These are phyloP conservation scores for Cladosporium sp. DNA, from an alignment of 2,329 filamentous ascomycete genomes.

Conservation along the genomic window DNA sequence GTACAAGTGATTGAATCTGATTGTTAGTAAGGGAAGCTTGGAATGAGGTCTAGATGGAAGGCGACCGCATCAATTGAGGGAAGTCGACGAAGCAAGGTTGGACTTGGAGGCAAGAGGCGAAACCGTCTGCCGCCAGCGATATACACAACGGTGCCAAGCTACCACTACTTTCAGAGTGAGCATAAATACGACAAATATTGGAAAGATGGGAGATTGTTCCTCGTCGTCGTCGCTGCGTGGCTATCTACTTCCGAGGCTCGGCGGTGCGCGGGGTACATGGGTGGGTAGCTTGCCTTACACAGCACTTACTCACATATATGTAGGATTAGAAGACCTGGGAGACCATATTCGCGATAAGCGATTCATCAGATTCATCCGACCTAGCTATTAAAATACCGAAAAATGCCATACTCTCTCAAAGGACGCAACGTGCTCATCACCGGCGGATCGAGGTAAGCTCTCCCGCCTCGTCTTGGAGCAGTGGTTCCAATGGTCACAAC, in stretches of 20 bases:
- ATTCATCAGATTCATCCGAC: neutral
- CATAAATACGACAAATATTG: neutral
- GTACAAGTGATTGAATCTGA: neutral
- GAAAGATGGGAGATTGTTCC: neutral
- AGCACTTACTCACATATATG: neutral
- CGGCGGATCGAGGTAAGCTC: slow-evolving; percentile 59
- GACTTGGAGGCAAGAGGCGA: neutral
- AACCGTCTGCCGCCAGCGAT: neutral
- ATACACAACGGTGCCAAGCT: neutral
- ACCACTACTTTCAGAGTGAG: neutral
- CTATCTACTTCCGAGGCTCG: slow-evolving; percentile 4
- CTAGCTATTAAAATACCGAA: slow-evolving; percentile 11
- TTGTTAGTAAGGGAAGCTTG: neutral
- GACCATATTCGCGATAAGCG: neutral
- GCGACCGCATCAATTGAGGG: neutral
- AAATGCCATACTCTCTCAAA: slow-evolving; percentile 64
- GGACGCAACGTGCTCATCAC: slow-evolving; percentile 64
- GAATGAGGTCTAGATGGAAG: neutral
- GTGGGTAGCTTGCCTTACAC: neutral
- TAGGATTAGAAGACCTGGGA: neutral
- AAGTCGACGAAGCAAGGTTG: neutral
- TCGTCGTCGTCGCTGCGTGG: neutral
- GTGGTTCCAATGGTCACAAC: neutral
- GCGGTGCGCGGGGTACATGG: neutral
- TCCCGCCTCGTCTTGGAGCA: neutral